Base-by-base conservation (phyloP, 768 basidiomycete species). In the Lanmaoa pseudosensibilis region DNA sequence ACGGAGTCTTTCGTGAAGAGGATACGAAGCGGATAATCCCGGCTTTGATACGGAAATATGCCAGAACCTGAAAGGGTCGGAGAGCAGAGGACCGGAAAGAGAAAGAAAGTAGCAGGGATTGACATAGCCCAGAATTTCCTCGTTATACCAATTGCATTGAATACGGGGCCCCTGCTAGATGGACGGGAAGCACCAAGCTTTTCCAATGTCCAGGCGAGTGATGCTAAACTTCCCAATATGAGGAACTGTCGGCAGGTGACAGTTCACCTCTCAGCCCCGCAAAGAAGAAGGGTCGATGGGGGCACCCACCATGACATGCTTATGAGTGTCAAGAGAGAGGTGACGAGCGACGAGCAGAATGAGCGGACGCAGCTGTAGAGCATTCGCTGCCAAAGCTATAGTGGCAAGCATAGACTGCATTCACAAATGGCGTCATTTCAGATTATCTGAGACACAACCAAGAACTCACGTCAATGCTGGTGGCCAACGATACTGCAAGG, bases 1-100 rank as follows among this genome's bases (percentile, higher is more conserved):
- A 80, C 70, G 19, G 89, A 89, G 53, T 84, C 78, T 19, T 79
- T 79, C 2, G 88, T 80, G 2, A 82, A 90, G 47, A 88, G 81
- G 25, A 93, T 81, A 36, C 78, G 81, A n/a, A 90, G 73, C 3
- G 83, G 81, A 55, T 78, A 78, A 32, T 67, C 71, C 2, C 82
- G 82, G 58, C 81, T 83, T 30, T 69, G 74, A 64, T 82, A 85
- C 5, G 83, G 76, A 54, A 75, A 69, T 27, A 64, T 56, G 16
- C 84, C 69, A 37, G 83, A 85, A 66, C 81, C 80, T 2, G 78
- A 79, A 34, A 88, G 78, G 18, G 83, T 78, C 11, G 85, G 86
- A 46, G 84, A 81, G 21, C 69, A 73, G n/a, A 86, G 58, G 30
- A 65, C 59, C 25, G 71, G 72, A 39, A 74, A 64, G 56, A 76